Evolutionary conservation across 73 alveolate genomes (phyloP), one percentile per base, ranked within the genome.

Genomic region (Paramecium pentaurelia): DNA sequence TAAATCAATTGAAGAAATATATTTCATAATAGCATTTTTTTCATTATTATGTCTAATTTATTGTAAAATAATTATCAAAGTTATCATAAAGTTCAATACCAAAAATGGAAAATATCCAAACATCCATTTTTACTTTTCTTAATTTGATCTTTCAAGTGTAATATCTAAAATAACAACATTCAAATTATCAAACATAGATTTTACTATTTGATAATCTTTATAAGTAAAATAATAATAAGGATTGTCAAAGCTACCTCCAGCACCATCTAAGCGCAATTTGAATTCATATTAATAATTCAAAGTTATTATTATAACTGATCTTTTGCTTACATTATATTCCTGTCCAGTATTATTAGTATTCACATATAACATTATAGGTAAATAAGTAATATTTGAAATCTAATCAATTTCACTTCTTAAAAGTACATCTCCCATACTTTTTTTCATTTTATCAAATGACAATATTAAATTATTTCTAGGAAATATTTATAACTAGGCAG

Each of bases 211-310:
- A 80, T 80, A 80, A 47, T 80, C 58, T 16, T 45, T 80, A 80
- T 44, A 80, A 25, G 91, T 32, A 80, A 80, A 80, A 49, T 80
- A 80, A 36, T 8, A 80, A 36, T 44, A 80, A 2, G 91, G 91
- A 27, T 34, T 49, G 14, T 80, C 91, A 14, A 42, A 22, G 0
- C 58, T 47, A 3, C 47, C 44, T 11, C 64, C 44, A 32, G 1
- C 8, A 3, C 32, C 47, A 27, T 34, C 34, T 20, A 45, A 80
- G 12, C n/a, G 45, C 9, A 80, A 27, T 80, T 47, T 80, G 49
- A 32, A 80, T 12, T 80, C 91, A 80, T 80, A 80, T 47, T 80
- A 80, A 49, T 80, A 80, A 45, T 80, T 80, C 16, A 80, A 42
- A 8, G 58, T 32, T 5, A 80, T 14, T 10, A 14, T 80, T 44